Evolutionary conservation across 2,329 filamentous ascomycete genomes (phyloP), one percentile per base, ranked within the genome.

Genomic region (Ascochyta fabae): DNA sequence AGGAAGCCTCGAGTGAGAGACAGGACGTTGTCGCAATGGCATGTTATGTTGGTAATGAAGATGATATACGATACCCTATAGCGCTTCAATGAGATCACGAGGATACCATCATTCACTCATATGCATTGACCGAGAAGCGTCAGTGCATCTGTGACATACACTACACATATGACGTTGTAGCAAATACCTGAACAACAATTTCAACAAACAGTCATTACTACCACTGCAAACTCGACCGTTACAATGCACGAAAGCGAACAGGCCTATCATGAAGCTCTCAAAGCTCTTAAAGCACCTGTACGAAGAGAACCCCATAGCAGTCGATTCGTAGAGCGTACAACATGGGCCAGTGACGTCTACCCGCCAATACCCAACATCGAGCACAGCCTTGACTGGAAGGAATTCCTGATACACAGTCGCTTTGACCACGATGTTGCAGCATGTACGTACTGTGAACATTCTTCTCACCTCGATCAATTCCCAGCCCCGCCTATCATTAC

Each of bases 61-160:
- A 53, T 6, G 13, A 29, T 16, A 52, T 29, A 51, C 47, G 60
- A 59, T 61, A 62, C 51, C 58, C 48, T 24, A 31, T 53, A 58
- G 44, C 42, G 36, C 22, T 50, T 53, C 49, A 64, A 55, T 53
- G 45, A 35, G 19, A 47, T 46, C 15, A 49, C 16, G 29, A 13
- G 15, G 34, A 12, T 3, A 15, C 12, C 22, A 3, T 3, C 26
- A 40, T 40, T 34, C 48, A 52, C 13, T 12, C 8, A 26, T 7
- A 3, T 9, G 10, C 23, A 16, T 6, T 10, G n/a, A 16, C 7
- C 27, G 3, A n/a, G n/a, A n/a, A n/a, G 39, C 8, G 4, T 41
- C 16, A 6, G 8, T 26, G 16, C 8, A 22, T 22, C 29, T 22
- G 22, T 16, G 36, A 39, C 22, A 38, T 4, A 13, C 13, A 34